Evolutionary conservation across 2,329 filamentous ascomycete genomes (phyloP), one percentile per base, ranked within the genome.

Genomic region (Trichothecium roseum): DNA sequence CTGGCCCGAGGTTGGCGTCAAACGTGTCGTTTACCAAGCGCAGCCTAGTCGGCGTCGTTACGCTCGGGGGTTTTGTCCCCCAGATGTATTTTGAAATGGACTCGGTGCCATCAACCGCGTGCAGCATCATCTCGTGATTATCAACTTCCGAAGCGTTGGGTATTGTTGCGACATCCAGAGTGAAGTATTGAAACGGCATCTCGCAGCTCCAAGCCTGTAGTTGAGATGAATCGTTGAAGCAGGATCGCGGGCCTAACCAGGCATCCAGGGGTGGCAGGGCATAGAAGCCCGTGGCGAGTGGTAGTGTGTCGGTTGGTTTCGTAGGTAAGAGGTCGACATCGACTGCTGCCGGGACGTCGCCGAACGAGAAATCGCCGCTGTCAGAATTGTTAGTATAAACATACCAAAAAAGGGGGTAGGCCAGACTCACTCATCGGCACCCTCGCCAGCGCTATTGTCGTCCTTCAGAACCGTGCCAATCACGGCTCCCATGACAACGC

Each of bases 141-240:
- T 43, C 46, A 16, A 48, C 55, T 29, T 44, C 45, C 13, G 44
- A 44, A 34, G 43, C 47, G 12, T 52, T 45, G 3, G 40, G 31
- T 4, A 55, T 42, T 18, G 38, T 47, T 15, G 40, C 42, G 14
- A 76, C 53, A 2, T 57, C 53, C 54, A 74, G 53, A 2, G 58
- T 52, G 34, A 68, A 65, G 30, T 63, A 56, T 5, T 57, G 56
- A 31, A 62, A 60, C 2, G 62, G 57, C 20, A 81, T 60, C 10
- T 71, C 63, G 50, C 80, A 84, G 39, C 64, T 72, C 80, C 80
- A 84, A 1, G 78, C 71, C 34, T 63, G 53, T n/a, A 63, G 58
- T 45, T 78, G 68, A 1, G 53, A 62, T 1, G 66, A 60, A 37
- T 79, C 64, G 22, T 63, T 62, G 40, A 84, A 63, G 49, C 80